These are phyloP conservation scores for Candida gorgasii DNA, from an alignment of 805 yeast species.

Conservation along the genomic window DNA sequence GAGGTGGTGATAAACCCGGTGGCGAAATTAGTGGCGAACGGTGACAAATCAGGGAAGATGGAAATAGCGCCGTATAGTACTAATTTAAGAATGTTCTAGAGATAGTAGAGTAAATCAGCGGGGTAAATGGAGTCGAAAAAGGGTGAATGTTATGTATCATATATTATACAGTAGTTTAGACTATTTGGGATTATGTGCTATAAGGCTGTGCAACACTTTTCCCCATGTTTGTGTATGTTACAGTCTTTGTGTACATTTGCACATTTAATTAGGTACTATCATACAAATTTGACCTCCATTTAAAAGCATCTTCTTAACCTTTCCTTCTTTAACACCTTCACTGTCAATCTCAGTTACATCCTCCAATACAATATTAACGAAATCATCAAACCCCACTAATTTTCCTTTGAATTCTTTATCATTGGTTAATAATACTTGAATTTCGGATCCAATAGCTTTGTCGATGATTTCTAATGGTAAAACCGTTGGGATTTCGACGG, in stretches of 20 bases:
- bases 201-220: no score
- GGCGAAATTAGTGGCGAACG: no score
- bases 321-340: conserved; percentile 44
- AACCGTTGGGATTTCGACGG: conserved; percentile 20
- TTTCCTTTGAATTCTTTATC: conserved; percentile 85
- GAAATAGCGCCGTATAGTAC: no score
- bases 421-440: conserved; percentile 66
- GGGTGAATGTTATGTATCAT: no score
- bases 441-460: conserved; percentile 76
- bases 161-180: no score
- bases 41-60: no score
- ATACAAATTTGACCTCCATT: conserved; percentile 74
- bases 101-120: no score
- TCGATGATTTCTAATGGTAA: conserved; percentile 87
- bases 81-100: no score
- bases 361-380: conserved; percentile 85
- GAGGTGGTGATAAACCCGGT: background rate
- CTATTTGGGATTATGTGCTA: no score
- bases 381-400: conserved; percentile 91
- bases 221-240: no score
- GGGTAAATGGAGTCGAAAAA: no score
- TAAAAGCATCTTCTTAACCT: conserved; percentile 59
- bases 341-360: conserved; percentile 66
- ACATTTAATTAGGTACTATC: conserved; percentile 51
- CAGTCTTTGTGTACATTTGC: no score